phyloP scores from a whole-genome alignment of 179 eudicot species.

The Sideroxylon spinosum region DNA sequence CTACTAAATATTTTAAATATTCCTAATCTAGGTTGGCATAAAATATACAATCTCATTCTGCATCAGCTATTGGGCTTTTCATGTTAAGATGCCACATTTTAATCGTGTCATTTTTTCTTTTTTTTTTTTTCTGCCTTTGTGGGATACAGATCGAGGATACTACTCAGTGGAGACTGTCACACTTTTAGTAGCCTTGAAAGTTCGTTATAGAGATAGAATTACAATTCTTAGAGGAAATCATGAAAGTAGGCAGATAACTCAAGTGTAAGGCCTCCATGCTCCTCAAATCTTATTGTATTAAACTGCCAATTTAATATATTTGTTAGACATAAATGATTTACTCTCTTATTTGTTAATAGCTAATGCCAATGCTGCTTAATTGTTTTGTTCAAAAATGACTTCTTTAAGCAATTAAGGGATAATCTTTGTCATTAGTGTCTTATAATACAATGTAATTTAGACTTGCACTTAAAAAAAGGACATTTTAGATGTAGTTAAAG shows the following conservation, averaged over 20 bases:
- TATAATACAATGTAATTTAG: neutral
- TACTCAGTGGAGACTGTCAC: constrained; percentile 84
- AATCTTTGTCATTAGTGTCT: neutral
- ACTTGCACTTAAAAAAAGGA: neutral
- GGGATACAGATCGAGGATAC: constrained; percentile 76
- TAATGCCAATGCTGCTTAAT: neutral
- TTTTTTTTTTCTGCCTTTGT: too few relatives aligned
- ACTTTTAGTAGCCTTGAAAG: constrained; percentile 79
- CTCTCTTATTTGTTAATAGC: neutral
- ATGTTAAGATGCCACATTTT: neutral
- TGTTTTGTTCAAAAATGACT: neutral
- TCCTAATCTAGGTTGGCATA: too few relatives aligned
- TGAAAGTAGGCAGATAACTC: constrained; percentile 91
- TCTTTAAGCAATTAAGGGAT: neutral
- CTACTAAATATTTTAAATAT: too few relatives aligned
- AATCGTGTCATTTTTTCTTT: neutral
- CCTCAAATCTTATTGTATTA: neutral
- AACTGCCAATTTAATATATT: neutral
- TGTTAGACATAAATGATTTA: neutral
- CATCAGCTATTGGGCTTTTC: neutral
- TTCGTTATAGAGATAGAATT: constrained; percentile 79
- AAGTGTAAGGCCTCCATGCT: constrained; percentile 55
- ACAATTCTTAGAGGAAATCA: constrained; percentile 87
- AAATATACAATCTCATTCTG: too few relatives aligned
- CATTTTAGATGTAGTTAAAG: neutral